Percentiles rank a stretch among this genome's conserved stretches.
Conservation (phyloP, 768 basidiomycete genomes). For the Clavulina sp. region DNA sequence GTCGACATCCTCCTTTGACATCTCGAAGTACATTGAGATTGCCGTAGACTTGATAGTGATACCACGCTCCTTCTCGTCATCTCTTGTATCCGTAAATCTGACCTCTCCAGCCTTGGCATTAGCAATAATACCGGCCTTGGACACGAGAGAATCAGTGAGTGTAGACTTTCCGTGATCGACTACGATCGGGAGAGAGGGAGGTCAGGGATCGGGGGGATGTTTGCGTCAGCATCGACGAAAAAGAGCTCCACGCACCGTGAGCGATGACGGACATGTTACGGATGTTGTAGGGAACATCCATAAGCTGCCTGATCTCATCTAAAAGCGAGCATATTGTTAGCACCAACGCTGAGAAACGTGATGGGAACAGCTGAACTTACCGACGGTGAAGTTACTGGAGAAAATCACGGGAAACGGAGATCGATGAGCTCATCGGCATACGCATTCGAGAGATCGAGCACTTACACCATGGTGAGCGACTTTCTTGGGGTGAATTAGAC, state of each 20-base stretch:
- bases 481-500: too few species aligned
- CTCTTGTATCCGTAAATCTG: constrained; percentile 93
- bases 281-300: constrained; percentile 83
- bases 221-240: constrained; percentile 7
- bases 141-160: constrained; percentile 94
- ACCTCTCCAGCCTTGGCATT: constrained; percentile 84
- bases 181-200: constrained; percentile 18
- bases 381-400: constrained; percentile 73
- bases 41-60: constrained; percentile 99
- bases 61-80: constrained; percentile 98
- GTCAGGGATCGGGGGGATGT: background rate
- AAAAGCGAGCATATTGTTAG: constrained; percentile 5
- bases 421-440: too few species aligned
- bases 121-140: constrained; percentile 99
- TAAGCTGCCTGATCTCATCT: constrained; percentile 78
- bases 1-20: constrained; percentile 71
- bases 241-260: constrained; percentile 42
- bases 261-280: constrained; percentile 90
- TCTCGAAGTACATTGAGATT: constrained; percentile 98
- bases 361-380: constrained; percentile 26
- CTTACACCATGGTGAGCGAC: too few species aligned
- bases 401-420: too few species aligned
- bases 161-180: constrained; percentile 99
- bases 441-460: too few species aligned
- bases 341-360: background rate